Conservation (phyloP, 192 early-diverging fungal genomes). For the Backusella tarrabulga region DNA sequence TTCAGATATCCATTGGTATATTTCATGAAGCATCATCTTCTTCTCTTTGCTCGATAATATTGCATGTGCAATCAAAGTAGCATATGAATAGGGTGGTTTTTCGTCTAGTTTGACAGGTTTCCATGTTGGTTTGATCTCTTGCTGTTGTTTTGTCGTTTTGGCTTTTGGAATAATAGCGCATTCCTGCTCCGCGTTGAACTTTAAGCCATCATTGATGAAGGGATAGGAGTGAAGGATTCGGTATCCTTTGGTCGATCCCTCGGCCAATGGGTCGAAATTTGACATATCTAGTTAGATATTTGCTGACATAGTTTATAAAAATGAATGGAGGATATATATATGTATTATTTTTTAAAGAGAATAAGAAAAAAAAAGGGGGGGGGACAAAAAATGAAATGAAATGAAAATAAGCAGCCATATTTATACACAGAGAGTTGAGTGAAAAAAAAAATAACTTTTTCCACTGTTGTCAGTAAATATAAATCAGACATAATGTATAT, state of each 20-base stretch:
- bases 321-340: neutral
- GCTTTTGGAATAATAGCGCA: neutral
- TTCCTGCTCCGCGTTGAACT: neutral
- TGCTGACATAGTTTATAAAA: neutral
- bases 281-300: neutral
- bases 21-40: slow-evolving; percentile 74
- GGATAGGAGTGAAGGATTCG: neutral
- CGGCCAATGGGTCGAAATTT: neutral
- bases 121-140: slow-evolving; percentile 24
- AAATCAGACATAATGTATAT: neutral
- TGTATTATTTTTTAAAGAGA: neutral
- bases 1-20: slow-evolving; percentile 76
- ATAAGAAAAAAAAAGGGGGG: neutral
- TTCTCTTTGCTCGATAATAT: slow-evolving; percentile 57
- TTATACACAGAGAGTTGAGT: neutral
- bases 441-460: neutral
- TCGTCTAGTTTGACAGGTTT: slow-evolving; percentile 31
- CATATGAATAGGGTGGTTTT: slow-evolving; percentile 79
- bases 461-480: neutral
- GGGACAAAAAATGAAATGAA: neutral
- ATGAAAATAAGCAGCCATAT: neutral
- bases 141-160: neutral
- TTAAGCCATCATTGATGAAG: neutral
- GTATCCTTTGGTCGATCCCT: neutral
- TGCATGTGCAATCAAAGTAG: slow-evolving; percentile 78